Conservation (phyloP, 2,329 filamentous ascomycete species). For the Trichoderma sp. region DNA sequence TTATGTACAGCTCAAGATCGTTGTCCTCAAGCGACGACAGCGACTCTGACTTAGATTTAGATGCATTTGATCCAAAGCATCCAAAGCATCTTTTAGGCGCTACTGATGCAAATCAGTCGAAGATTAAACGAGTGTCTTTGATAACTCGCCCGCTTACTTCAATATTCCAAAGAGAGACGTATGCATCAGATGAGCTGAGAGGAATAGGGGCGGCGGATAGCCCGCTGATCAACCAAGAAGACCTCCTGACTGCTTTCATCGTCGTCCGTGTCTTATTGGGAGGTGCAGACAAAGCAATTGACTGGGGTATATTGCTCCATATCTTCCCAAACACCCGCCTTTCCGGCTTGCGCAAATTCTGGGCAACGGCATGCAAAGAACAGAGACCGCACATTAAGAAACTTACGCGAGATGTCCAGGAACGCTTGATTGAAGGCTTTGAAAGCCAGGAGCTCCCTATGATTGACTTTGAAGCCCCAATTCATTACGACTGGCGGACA, state of each 20-base stretch:
- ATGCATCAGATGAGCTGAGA: not conserved
- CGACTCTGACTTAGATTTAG: not conserved
- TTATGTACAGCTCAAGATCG: not conserved
- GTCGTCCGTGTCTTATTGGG: constrained; percentile 62
- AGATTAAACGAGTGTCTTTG: constrained; percentile 39
- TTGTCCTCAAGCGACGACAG: constrained; percentile 31
- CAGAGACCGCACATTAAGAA: constrained; percentile 58
- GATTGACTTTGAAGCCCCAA: constrained; percentile 65
- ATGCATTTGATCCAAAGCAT: constrained; percentile 1
- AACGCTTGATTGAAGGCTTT: constrained; percentile 68
- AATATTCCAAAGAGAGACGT: constrained; percentile 28
- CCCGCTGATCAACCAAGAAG: constrained; percentile 33
- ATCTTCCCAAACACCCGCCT: constrained; percentile 60
- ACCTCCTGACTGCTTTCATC: constrained; percentile 60
- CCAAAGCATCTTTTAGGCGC: not conserved
- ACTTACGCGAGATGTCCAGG: constrained; percentile 64
- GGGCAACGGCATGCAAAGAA: constrained; percentile 56
- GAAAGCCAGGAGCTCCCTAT: constrained; percentile 62
- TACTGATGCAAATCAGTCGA: constrained; percentile 17
- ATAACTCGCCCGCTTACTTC: constrained; percentile 38
- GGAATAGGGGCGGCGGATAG: constrained; percentile 23
- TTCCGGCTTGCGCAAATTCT: constrained; percentile 58
- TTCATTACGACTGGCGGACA: constrained; percentile 68
- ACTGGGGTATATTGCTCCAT: constrained; percentile 62
- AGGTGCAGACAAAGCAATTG: constrained; percentile 61